These are phyloP conservation scores for Cryphonectria japonica DNA, from an alignment of 2,329 filamentous ascomycete species.

Conservation along the genomic window DNA sequence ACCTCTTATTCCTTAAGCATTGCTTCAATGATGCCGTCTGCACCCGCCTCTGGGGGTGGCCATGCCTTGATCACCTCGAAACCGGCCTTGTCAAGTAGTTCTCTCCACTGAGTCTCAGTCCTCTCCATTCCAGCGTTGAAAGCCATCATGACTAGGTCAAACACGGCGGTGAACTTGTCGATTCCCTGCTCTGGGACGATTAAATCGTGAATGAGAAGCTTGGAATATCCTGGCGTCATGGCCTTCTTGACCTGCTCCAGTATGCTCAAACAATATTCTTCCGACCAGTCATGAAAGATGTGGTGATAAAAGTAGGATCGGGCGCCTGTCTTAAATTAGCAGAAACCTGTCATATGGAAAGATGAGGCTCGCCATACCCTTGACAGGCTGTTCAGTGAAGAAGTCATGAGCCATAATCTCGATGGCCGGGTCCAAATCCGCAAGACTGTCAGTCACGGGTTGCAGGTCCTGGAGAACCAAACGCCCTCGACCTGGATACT, in stretches of 20 bases:
- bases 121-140: slow-evolving; percentile 37
- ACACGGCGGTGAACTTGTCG: slow-evolving; percentile 31
- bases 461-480: slow-evolving; percentile 35
- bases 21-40: slow-evolving; percentile 29
- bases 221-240: slow-evolving; percentile 41
- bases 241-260: slow-evolving; percentile 35
- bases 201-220: slow-evolving; percentile 40
- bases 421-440: slow-evolving; percentile 33
- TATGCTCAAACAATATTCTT: slow-evolving; percentile 40
- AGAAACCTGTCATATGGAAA: background rate
- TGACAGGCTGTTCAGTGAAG: slow-evolving; percentile 40
- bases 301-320: slow-evolving; percentile 38
- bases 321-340: slow-evolving; percentile 33
- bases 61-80: slow-evolving; percentile 34
- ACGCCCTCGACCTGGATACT: slow-evolving; percentile 21
- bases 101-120: slow-evolving; percentile 35
- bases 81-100: slow-evolving; percentile 32
- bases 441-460: slow-evolving; percentile 19
- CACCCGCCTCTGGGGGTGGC: slow-evolving; percentile 32
- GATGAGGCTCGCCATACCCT: slow-evolving; percentile 33
- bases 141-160: slow-evolving; percentile 40
- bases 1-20: background rate
- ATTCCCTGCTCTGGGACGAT: slow-evolving; percentile 36
- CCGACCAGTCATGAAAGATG: slow-evolving; percentile 44
- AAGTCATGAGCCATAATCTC: slow-evolving; percentile 42